Evolutionary conservation across 192 early-diverging fungal species (phyloP), one percentile per base, ranked within the genome.

Genomic region (Umbelopsis sp.): DNA sequence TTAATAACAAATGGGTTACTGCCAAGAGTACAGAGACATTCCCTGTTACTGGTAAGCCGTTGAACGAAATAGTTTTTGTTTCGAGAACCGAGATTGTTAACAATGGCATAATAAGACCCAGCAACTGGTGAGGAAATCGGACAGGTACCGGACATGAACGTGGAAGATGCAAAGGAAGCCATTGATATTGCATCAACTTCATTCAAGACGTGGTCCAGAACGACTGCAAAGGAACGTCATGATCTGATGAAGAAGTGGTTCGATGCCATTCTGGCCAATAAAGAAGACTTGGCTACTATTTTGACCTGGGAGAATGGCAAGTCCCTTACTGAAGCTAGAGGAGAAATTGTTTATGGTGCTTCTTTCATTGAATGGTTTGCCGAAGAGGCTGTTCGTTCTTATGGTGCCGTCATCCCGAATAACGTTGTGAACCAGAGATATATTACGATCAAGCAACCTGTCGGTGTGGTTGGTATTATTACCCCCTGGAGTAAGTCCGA

Each of bases 261-360:
- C 65, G 82, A 89, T 17, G 78, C 90, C 4, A 85, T 94, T 1
- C 53, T 89, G 11, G 88, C 84, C 29, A 87, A 93, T 69, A 80
- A 84, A 65, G 82, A 91, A 14, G 94, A 96, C 66, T 75, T 96
- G 52, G 95, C 90, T 7, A 87, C 80, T 36, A 90, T 96, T 59
- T 77, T 94, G 71, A 94, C 94, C n/a, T 80, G 89, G 73, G 95
- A 97, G 74, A 86, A 91, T 71, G 95, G 95, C 21, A 97, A 96
- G 70, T 62, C 87, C 14, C 41, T 88, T 43, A 68, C 51, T 10
- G 86, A 93, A 50, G 85, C 91, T 9, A 24, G 44, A 14, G 85
- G 86, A 17, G 91, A 92, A 69, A 77, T 92, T 17, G 52, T 62
- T 2, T 91, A 92, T 73, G 90, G 86, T 16, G 81, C 86, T 14